These are phyloP conservation scores for Tetrahymena borealis DNA, from an alignment of 73 alveolate species.

Conservation along the genomic window DNA sequence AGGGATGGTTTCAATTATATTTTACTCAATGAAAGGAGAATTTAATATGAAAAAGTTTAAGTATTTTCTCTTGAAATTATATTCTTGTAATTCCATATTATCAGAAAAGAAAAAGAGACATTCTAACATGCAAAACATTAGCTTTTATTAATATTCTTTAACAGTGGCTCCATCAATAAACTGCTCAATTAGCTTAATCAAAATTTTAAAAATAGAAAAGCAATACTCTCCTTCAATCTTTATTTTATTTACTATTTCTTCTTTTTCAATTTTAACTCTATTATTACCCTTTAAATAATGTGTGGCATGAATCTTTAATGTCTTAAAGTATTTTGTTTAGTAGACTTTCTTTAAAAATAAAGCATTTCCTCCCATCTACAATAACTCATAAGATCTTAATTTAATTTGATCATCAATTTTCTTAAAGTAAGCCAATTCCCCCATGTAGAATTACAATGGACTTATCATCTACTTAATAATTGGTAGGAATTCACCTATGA, in stretches of 20 bases:
- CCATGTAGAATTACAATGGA: not conserved
- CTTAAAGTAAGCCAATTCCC: not conserved
- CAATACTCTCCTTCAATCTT: not conserved
- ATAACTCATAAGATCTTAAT: not conserved
- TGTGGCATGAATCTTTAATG: not conserved
- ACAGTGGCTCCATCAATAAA: not conserved
- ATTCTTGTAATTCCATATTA: not conserved
- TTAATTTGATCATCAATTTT: not conserved
- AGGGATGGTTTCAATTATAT: not conserved
- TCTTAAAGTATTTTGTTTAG: not conserved
- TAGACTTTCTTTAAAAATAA: not conserved
- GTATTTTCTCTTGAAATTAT: not conserved
- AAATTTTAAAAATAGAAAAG: not conserved
- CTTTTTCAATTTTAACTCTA: not conserved
- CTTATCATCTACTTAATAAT: not conserved
- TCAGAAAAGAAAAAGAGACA: not conserved
- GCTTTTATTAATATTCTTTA: not conserved
- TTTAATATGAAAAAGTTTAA: not conserved
- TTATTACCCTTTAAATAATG: not conserved
- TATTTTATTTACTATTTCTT: not conserved
- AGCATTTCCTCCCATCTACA: not conserved
- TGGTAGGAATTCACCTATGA: not conserved
- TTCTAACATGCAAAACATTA: not conserved
- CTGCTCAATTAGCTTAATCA: not conserved
- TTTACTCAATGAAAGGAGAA: not conserved